Conservation (phyloP, 306 rosid species). For the Arachis hypogaea region DNA sequence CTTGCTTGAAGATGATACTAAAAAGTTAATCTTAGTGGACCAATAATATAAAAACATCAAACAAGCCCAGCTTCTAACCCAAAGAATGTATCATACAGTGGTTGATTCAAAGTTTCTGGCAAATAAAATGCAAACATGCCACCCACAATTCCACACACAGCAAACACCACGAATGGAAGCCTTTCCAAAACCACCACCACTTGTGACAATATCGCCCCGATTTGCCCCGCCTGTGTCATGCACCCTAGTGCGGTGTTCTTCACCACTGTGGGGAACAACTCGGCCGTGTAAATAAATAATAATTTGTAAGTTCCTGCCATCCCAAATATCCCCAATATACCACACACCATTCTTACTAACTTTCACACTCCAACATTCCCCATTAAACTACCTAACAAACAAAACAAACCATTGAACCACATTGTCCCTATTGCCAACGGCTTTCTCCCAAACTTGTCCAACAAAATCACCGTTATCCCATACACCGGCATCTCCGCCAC, state of each 20-base stretch:
- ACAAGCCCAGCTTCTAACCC: constrained; percentile 1
- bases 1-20: too few relatives aligned
- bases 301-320: constrained; percentile 89
- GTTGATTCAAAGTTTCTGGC: too few relatives aligned
- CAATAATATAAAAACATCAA: background rate
- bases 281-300: constrained; percentile 75
- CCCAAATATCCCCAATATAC: constrained; percentile 85
- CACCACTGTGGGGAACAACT: constrained; percentile 90
- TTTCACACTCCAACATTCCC: constrained; percentile 54
- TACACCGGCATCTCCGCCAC: constrained; percentile 92
- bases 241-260: constrained; percentile 82
- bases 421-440: constrained; percentile 69
- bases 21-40: too few relatives aligned
- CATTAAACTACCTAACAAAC: constrained; percentile 57
- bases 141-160: constrained; percentile 60
- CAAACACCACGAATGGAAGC: constrained; percentile 67
- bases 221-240: constrained; percentile 70
- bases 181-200: constrained; percentile 81
- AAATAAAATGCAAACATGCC: constrained; percentile 50
- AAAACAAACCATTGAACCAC: constrained; percentile 82
- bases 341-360: constrained; percentile 63
- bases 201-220: constrained; percentile 90
- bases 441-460: constrained; percentile 62
- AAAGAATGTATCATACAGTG: too few relatives aligned
- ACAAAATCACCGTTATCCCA: constrained; percentile 61